Percentiles rank a stretch among this genome's conserved stretches.
These are phyloP conservation scores for Geranium brycei DNA, from an alignment of 345 rosid species.

Conservation along the genomic window DNA sequence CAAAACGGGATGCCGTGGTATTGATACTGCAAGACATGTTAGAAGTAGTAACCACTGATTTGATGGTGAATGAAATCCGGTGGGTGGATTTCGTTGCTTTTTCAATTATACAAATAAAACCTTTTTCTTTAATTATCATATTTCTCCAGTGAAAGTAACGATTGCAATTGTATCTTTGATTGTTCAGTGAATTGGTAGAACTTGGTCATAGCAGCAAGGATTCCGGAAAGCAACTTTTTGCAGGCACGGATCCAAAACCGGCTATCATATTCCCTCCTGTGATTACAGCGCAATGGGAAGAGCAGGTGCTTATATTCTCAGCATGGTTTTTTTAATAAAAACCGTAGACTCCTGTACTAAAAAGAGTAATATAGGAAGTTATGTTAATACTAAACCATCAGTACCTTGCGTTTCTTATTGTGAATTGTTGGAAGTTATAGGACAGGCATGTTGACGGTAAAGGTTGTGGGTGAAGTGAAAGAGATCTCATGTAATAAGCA, in stretches of 20 bases:
- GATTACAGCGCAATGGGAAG: slow-evolving; percentile 77
- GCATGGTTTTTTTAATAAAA: no score
- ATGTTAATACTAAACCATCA: neutral
- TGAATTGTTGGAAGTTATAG: neutral
- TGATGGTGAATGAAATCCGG: slow-evolving; percentile 94
- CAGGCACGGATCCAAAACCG: slow-evolving; percentile 78
- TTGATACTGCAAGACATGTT: slow-evolving; percentile 85
- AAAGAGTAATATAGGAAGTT: neutral
- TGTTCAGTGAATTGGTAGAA: slow-evolving; percentile 67
- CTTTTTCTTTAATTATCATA: neutral
- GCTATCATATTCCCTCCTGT: slow-evolving; percentile 76
- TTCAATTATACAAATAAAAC: neutral
- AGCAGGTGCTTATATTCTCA: slow-evolving; percentile 42
- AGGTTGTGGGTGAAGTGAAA: no score
- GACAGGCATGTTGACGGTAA: neutral
- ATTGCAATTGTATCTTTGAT: neutral
- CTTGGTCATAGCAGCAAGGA: slow-evolving; percentile 80
- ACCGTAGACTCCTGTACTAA: neutral
- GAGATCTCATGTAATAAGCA: no score
- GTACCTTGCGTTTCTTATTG: neutral
- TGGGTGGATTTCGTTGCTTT: slow-evolving; percentile 25
- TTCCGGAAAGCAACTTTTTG: slow-evolving; percentile 85
- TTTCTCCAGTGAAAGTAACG: neutral
- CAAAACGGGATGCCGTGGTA: slow-evolving; percentile 61
- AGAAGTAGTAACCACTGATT: slow-evolving; percentile 86